Evolutionary conservation across 257 asterid genomes (phyloP).

Genomic region (Cordia subcordata): DNA sequence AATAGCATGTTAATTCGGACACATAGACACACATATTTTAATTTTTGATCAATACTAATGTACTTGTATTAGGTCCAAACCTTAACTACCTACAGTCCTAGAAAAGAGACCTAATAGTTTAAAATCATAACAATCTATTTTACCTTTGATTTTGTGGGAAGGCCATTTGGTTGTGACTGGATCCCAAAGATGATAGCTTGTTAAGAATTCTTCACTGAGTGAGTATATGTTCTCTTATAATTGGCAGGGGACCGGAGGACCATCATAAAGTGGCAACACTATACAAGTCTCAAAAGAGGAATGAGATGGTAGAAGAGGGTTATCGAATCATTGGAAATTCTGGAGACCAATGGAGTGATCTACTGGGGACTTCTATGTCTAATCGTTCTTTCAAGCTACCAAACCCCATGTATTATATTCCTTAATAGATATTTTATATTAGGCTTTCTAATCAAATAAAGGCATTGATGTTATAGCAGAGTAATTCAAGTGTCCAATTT

Average conservation of each 20-base stretch:
- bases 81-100: too few species aligned
- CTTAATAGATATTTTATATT: slow-evolving; percentile 20
- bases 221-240: neutral
- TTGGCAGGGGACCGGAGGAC: slow-evolving; percentile 48
- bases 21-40: too few species aligned
- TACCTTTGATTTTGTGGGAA: too few species aligned
- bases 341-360: slow-evolving; percentile 92
- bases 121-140: too few species aligned
- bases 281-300: slow-evolving; percentile 67
- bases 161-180: too few species aligned
- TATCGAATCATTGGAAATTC: slow-evolving; percentile 59
- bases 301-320: slow-evolving; percentile 51
- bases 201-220: too few species aligned
- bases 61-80: too few species aligned
- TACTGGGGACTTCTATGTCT: slow-evolving; percentile 48
- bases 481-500: too few species aligned
- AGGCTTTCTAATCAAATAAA: neutral
- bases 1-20: too few species aligned
- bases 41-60: too few species aligned
- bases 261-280: slow-evolving; percentile 47
- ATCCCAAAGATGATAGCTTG: too few species aligned
- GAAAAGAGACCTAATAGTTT: too few species aligned
- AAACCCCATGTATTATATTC: slow-evolving; percentile 78
- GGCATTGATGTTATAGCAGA: neutral
- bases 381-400: slow-evolving; percentile 74